Conservation (phyloP, 2,329 filamentous ascomycete genomes). For the Colletotrichum chrysophilum region DNA sequence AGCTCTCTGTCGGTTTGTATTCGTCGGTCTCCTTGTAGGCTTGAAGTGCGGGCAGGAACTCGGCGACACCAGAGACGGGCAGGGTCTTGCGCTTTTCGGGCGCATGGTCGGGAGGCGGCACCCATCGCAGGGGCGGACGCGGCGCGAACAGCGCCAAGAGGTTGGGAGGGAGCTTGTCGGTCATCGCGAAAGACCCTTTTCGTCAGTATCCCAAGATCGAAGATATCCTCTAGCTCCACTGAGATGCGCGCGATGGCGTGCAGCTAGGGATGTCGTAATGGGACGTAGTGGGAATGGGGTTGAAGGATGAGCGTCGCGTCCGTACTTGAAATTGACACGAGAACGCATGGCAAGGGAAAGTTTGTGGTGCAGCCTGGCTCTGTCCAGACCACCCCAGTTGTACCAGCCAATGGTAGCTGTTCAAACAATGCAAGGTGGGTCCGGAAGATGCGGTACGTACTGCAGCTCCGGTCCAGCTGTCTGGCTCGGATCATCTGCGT, state of each 20-base stretch:
- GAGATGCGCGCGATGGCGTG: neutral
- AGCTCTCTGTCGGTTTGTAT: conserved; percentile 87
- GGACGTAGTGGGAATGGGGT: neutral
- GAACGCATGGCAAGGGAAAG: conserved; percentile 1
- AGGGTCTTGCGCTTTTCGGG: conserved; percentile 82
- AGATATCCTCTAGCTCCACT: neutral
- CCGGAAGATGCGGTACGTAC: conserved; percentile 7
- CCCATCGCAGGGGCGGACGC: conserved; percentile 88
- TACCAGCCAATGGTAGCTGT: neutral
- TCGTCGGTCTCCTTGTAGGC: conserved; percentile 80
- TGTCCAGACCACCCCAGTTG: neutral
- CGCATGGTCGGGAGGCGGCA: conserved; percentile 81
- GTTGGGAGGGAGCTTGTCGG: conserved; percentile 93
- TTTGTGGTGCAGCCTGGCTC: conserved; percentile 15
- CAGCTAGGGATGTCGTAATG: neutral
- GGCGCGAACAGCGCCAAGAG: conserved; percentile 94
- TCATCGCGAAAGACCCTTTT: conserved; percentile 65
- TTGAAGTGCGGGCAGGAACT: conserved; percentile 74
- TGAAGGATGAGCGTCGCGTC: conserved; percentile 2
- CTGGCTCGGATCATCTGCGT: conserved; percentile 3
- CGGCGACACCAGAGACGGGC: conserved; percentile 73
- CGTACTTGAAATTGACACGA: conserved; percentile 6
- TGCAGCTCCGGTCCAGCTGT: neutral
- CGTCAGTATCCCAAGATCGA: neutral
- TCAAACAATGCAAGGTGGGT: neutral